phyloP scores from a whole-genome alignment of 306 rosid species.

The Quercus dentata region DNA sequence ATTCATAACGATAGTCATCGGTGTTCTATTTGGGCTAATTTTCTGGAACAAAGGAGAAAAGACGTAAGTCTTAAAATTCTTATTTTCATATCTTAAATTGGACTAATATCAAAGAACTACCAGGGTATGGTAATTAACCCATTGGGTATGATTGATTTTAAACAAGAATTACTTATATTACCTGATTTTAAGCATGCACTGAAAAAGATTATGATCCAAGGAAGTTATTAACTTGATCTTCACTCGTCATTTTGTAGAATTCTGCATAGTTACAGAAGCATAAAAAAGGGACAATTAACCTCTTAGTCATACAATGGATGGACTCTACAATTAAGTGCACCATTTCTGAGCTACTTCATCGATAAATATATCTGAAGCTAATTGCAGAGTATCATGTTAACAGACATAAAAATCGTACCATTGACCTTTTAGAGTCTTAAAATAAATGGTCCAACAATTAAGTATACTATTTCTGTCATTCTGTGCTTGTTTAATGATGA shows the following conservation, averaged over 20 bases:
- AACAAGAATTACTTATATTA: too few relatives aligned
- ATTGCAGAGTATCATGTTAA: not conserved
- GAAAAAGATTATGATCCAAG: too few relatives aligned
- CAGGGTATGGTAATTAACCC: too few relatives aligned
- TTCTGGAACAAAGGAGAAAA: constrained; percentile 38
- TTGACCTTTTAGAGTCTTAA: too few relatives aligned
- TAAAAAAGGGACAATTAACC: not conserved
- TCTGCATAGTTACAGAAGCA: not conserved
- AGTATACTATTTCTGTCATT: not conserved
- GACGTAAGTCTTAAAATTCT: constrained; percentile 28
- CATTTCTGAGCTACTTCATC: not conserved
- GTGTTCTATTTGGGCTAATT: constrained; percentile 41
- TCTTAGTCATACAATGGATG: too few relatives aligned
- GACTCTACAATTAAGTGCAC: not conserved
- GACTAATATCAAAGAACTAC: not conserved
- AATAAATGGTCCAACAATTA: too few relatives aligned
- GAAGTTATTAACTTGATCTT: too few relatives aligned
- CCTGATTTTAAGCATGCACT: too few relatives aligned
- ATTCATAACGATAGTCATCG: constrained; percentile 27
- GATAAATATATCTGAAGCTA: not conserved
- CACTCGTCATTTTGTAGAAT: too few relatives aligned
- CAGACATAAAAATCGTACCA: not conserved
- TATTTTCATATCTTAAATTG: not conserved
- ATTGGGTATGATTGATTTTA: too few relatives aligned
- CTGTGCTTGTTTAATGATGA: not conserved